A percentile compares a stretch with the other conserved stretches of the same genome.
phyloP scores from a whole-genome alignment of 345 rosid genomes.

The Eucalyptus erythrocorys region DNA sequence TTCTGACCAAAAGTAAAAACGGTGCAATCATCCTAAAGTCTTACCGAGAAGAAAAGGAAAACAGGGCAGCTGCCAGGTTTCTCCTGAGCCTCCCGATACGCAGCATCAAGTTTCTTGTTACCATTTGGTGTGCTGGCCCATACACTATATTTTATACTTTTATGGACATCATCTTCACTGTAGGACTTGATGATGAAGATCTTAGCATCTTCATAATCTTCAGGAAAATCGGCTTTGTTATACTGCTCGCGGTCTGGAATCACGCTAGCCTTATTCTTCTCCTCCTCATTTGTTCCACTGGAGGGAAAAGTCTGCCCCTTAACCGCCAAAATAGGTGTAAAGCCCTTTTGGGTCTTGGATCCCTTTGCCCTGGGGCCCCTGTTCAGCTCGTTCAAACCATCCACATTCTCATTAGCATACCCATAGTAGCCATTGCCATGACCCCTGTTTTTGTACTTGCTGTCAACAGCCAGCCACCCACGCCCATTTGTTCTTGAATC shows the following conservation, averaged over 20 bases:
- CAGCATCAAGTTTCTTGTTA: constrained; percentile 89
- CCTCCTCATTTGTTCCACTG: constrained; percentile 21
- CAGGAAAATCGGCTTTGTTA: constrained; percentile 61
- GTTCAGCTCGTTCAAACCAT: constrained; percentile 83
- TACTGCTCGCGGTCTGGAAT: constrained; percentile 53
- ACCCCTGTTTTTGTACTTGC: constrained; percentile 58
- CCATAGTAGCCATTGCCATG: constrained; percentile 57
- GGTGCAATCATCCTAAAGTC: neutral
- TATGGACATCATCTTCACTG: constrained; percentile 98
- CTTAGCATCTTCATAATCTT: constrained; percentile 55
- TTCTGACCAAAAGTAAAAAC: neutral
- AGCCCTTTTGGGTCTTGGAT: constrained; percentile 47
- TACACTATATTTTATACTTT: constrained; percentile 80
- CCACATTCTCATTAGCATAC: constrained; percentile 45
- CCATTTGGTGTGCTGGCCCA: constrained; percentile 99
- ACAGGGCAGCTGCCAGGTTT: constrained; percentile 64
- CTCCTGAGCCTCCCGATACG: constrained; percentile 72
- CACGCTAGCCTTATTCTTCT: constrained; percentile 13
- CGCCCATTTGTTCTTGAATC: constrained; percentile 50
- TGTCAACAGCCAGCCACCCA: constrained; percentile 54
- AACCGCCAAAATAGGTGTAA: constrained; percentile 20
- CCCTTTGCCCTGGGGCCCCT: constrained; percentile 87
- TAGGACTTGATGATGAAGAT: constrained; percentile 87
- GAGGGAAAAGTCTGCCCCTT: constrained; percentile 38
- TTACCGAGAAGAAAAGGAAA: constrained; percentile 83